Base-by-base conservation (phyloP, 345 rosid genomes). In the Pistacia atlantica region DNA sequence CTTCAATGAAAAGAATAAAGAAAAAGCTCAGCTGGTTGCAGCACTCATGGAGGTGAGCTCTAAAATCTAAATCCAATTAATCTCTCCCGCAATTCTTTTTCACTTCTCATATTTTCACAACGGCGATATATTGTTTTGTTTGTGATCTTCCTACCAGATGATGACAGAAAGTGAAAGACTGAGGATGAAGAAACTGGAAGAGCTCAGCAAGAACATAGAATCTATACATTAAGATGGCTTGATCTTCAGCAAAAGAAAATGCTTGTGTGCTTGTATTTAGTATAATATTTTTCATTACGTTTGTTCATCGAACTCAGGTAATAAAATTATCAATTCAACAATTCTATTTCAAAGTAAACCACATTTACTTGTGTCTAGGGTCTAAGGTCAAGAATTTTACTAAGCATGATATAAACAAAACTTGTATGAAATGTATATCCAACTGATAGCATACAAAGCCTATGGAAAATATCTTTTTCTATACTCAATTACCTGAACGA, bases 1-100 rank as follows among this genome's bases (percentile, higher is more conserved):
- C 70, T 91, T 92, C 83, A 92, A 90, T 55, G 95, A 90, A 79
- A 95, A 89, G 89, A 91, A 74, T 82, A 90, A 87, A 79, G 97
- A 92, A 72, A 92, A 87, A 67, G 68, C 88, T 74, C 89, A 79
- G 68, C 85, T 87, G 11, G 82, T 82, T 65, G 20, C 86, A 63
- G 74, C 87, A 46, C 73, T 88, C 46, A 84, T 84, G 84, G 90
- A 87, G 91, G 96, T 88, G 38, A 56, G 25, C 10, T 56, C 54
- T 17, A 25, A 37, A 35, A 6, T 56, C 54, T 17, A 25, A 37
- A 35, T 8, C 4, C 25, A 18, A 11, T 52, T 51, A 28, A 33
- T 49, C 54, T 62, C 7, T n/a, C 11, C 12, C 1, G 33, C 12
- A 25, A 5, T 9, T 57, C 67, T 9, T 11, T 1, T n/a, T 2